Evolutionary conservation across 768 basidiomycete genomes (phyloP), one percentile per base, ranked within the genome.

Genomic region (Hebeloma cylindrosporum): DNA sequence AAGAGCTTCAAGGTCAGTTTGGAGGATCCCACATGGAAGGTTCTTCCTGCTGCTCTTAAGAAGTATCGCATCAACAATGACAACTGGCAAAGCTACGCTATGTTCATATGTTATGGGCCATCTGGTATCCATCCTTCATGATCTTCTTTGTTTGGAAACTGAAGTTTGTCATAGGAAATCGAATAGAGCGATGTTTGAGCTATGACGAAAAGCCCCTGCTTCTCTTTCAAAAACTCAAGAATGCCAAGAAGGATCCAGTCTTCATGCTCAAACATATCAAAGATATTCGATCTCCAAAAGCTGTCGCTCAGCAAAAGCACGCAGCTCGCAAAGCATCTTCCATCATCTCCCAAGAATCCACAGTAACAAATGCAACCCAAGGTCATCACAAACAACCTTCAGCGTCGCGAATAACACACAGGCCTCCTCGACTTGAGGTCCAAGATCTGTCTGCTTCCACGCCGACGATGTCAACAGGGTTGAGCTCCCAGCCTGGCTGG

Each of bases 51-150:
- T 0, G 96, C 96, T 11, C 72, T 99, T 51, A 97, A 97, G 71
- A 98, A 98, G 66, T 99, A 99, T 65, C 93, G 91, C 60, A 98
- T 98, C 68, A 93, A 95, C 64, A 91, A 91, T 54, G 96, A 98
- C 52, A 94, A 90, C 64, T 99, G 96, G 96, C 87, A 93, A 72
- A 90, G 93, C 58, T 99, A 98, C 70, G 96, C 96, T 21, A 89
- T 99, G 86, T 99, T 99, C 69, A 98, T 99, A 49, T 98, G 95
- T 57, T 97, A 95, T 64, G 95, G 94, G 8, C 85, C 86, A 41
- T 74, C 93, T 40, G 92, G 94, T 93, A 60, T n/a, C n/a, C n/a
- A 55, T 79, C 60, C 22, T 21, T 8, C 30, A 14, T 59, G 43
- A 48, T 20, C 16, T 11, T 21, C 30, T 35, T 25, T 9, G 14